phyloP scores from a whole-genome alignment of 192 early-diverging fungal genomes.

The Phycomyces nitens region DNA sequence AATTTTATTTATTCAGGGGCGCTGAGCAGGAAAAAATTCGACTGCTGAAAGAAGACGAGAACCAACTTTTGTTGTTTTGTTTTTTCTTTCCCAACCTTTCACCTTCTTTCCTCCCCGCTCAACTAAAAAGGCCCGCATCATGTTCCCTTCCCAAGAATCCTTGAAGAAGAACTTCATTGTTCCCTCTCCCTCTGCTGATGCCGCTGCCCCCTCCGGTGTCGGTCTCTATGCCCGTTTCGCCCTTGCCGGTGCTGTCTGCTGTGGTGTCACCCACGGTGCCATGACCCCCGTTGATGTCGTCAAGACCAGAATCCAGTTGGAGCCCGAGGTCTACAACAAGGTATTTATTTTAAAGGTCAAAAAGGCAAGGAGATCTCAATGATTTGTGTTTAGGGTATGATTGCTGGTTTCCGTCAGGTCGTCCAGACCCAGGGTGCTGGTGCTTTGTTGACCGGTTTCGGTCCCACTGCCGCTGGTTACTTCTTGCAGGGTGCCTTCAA shows the following conservation, averaged over 20 bases:
- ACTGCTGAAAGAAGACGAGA: too few relatives aligned
- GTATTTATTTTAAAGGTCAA: slow-evolving; percentile 26
- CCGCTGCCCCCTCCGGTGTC: slow-evolving; percentile 45
- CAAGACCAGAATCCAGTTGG: slow-evolving; percentile 74
- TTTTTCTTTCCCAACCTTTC: too few relatives aligned
- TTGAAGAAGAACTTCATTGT: slow-evolving; percentile 36
- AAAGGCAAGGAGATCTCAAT: too few relatives aligned
- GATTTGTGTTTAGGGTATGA: slow-evolving; percentile 55
- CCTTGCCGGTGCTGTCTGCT: slow-evolving; percentile 56
- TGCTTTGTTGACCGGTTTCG: slow-evolving; percentile 61
- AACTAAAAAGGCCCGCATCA: background rate
- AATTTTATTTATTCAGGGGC: too few relatives aligned
- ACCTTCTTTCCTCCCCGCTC: too few relatives aligned
- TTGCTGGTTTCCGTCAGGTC: slow-evolving; percentile 47
- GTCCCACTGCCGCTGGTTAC: slow-evolving; percentile 62
- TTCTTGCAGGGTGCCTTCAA: slow-evolving; percentile 66
- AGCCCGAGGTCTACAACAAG: slow-evolving; percentile 56
- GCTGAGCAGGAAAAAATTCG: too few relatives aligned
- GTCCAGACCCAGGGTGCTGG: slow-evolving; percentile 50
- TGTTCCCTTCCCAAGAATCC: slow-evolving; percentile 34
- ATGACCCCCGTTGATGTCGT: slow-evolving; percentile 67
- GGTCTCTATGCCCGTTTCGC: slow-evolving; percentile 54
- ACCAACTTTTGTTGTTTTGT: too few relatives aligned
- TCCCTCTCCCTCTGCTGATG: slow-evolving; percentile 34
- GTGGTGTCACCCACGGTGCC: slow-evolving; percentile 60